phyloP scores from a whole-genome alignment of 169 alveolate genomes.

The Cryptosporidium xiaoi region DNA sequence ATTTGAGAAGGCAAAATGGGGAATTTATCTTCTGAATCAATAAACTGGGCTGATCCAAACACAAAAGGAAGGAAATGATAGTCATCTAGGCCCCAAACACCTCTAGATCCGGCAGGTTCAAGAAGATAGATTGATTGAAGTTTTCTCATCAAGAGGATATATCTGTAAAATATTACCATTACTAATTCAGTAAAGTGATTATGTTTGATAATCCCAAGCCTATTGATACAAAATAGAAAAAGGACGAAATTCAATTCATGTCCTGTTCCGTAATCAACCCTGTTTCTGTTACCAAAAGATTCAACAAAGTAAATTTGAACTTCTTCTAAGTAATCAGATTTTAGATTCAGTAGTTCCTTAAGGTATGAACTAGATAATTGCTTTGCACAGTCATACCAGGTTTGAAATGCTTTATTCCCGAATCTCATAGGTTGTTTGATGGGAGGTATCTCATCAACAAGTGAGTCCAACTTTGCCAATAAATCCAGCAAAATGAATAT shows the following conservation, averaged over 20 bases:
- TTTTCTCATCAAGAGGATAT: constrained; percentile 92
- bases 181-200: constrained; percentile 44
- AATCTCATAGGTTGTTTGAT: constrained; percentile 89
- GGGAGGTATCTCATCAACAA: constrained; percentile 86
- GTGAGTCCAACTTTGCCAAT: constrained; percentile 32
- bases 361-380: constrained; percentile 35
- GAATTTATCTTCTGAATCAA: constrained; percentile 68
- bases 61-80: constrained; percentile 95
- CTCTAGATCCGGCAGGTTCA: constrained; percentile 99
- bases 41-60: constrained; percentile 95
- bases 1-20: constrained; percentile 75
- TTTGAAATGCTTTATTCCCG: constrained; percentile 91
- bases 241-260: constrained; percentile 91
- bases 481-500: constrained; percentile 15
- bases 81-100: constrained; percentile 99
- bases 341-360: constrained; percentile 4
- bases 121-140: constrained; percentile 92
- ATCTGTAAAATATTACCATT: constrained; percentile 82
- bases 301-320: constrained; percentile 74
- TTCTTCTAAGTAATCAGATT: constrained; percentile 32
- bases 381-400: constrained; percentile 82
- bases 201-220: constrained; percentile 70
- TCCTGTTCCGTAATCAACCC: constrained; percentile 99
- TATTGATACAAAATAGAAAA: constrained; percentile 84
- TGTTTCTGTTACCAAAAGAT: constrained; percentile 93